These are phyloP conservation scores for Linnemannia exigua DNA, from an alignment of 192 early-diverging fungal species.

Conservation along the genomic window DNA sequence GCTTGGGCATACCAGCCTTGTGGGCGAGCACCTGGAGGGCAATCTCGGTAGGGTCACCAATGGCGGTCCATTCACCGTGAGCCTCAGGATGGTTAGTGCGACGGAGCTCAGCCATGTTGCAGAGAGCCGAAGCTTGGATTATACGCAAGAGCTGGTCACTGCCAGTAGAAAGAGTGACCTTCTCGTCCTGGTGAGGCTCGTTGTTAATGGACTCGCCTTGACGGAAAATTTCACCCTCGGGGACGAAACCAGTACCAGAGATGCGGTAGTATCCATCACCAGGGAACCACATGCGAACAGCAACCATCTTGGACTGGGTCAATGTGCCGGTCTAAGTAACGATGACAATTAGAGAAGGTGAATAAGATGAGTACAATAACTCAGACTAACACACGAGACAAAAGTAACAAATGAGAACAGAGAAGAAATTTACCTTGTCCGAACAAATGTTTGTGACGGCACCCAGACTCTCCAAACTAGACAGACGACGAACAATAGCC, in stretches of 20 bases:
- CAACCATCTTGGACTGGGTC: slow-evolving; percentile 96
- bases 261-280: slow-evolving; percentile 80
- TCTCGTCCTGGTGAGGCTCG: slow-evolving; percentile 47
- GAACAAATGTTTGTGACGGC: slow-evolving; percentile 95
- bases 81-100: slow-evolving; percentile 68
- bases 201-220: slow-evolving; percentile 35
- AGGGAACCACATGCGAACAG: slow-evolving; percentile 86
- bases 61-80: slow-evolving; percentile 77
- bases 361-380: background rate
- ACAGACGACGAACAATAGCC: slow-evolving; percentile 90
- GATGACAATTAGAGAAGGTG: background rate
- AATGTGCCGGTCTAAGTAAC: slow-evolving; percentile 83
- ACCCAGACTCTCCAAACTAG: slow-evolving; percentile 90
- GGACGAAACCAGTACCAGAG: slow-evolving; percentile 73
- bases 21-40: slow-evolving; percentile 89
- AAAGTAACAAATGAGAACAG: slow-evolving; percentile 69
- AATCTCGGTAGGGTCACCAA: slow-evolving; percentile 95
- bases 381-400: slow-evolving; percentile 54
- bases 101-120: slow-evolving; percentile 86
- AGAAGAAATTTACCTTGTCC: slow-evolving; percentile 91
- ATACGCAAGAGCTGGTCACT: slow-evolving; percentile 61
- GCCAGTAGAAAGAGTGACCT: slow-evolving; percentile 24
- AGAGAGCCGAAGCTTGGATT: slow-evolving; percentile 79
- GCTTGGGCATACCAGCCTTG: slow-evolving; percentile 84
- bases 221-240: slow-evolving; percentile 62